phyloP scores from a whole-genome alignment of 352 stramenopile genomes.

The Nothophytophthora sp. region DNA sequence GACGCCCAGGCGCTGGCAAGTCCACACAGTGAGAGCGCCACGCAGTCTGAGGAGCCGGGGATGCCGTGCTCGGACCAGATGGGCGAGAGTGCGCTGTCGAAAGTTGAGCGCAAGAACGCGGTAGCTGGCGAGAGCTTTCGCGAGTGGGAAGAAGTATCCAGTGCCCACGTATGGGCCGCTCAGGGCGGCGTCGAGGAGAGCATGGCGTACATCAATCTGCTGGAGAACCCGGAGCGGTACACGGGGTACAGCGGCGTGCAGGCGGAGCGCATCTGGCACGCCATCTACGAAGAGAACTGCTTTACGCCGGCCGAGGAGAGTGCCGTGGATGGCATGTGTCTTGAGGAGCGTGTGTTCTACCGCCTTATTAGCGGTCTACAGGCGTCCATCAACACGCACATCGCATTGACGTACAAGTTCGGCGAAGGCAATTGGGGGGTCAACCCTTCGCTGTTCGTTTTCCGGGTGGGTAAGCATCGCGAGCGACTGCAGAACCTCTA shows the following conservation, averaged over 20 bases:
- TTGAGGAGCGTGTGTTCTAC: constrained; percentile 97
- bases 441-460: constrained; percentile 82
- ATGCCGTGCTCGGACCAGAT: constrained; percentile 70
- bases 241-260: constrained; percentile 96
- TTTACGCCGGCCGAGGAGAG: constrained; percentile 76
- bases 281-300: constrained; percentile 99
- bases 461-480: constrained; percentile 91
- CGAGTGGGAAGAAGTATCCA: constrained; percentile 66
- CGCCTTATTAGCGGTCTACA: constrained; percentile 96
- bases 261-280: constrained; percentile 94
- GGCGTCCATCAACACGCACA: constrained; percentile 95
- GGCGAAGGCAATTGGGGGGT: constrained; percentile 65
- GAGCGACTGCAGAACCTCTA: constrained; percentile 98
- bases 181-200: constrained; percentile 57
- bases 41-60: constrained; percentile 12
- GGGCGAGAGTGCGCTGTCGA: constrained; percentile 71
- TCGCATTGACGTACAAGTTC: constrained; percentile 86
- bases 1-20: constrained; percentile 24
- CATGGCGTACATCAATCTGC: constrained; percentile 95
- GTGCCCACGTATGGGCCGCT: constrained; percentile 58
- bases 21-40: neutral
- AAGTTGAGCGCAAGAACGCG: constrained; percentile 76
- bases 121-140: constrained; percentile 58
- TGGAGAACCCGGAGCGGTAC: constrained; percentile 98
- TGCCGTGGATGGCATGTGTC: constrained; percentile 74